phyloP scores from a whole-genome alignment of 805 yeast species.

The Kazachstania martiniae region DNA sequence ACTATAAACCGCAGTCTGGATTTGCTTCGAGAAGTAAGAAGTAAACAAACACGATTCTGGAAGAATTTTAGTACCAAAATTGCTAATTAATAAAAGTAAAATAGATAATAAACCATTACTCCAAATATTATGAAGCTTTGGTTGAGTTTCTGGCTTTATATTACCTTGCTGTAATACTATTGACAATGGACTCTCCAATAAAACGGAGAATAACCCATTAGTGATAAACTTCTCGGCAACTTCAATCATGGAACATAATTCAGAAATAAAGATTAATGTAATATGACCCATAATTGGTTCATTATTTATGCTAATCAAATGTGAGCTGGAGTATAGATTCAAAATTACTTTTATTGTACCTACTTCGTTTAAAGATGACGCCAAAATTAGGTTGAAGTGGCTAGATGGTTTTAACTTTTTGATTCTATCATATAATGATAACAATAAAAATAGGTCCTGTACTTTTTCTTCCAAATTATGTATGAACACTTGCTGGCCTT shows the following conservation, averaged over 20 bases:
- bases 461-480: slow-evolving; percentile 37
- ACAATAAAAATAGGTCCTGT: slow-evolving; percentile 54
- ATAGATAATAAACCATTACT: slow-evolving; percentile 70
- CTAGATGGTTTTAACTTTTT: slow-evolving; percentile 38
- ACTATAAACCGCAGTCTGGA: slow-evolving; percentile 47
- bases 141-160: slow-evolving; percentile 38
- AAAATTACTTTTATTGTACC: slow-evolving; percentile 55
- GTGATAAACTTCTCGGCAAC: slow-evolving; percentile 59
- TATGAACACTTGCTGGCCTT: slow-evolving; percentile 25
- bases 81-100: slow-evolving; percentile 45
- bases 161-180: slow-evolving; percentile 55
- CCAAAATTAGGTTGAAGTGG: slow-evolving; percentile 38
- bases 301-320: slow-evolving; percentile 44
- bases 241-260: slow-evolving; percentile 46
- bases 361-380: slow-evolving; percentile 41
- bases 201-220: slow-evolving; percentile 53
- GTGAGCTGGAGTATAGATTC: slow-evolving; percentile 58
- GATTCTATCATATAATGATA: slow-evolving; percentile 53
- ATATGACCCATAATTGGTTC: slow-evolving; percentile 67
- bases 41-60: slow-evolving; percentile 59
- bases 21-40: slow-evolving; percentile 53
- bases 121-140: slow-evolving; percentile 72
- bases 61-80: slow-evolving; percentile 50
- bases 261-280: slow-evolving; percentile 56
- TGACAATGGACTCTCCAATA: slow-evolving; percentile 69